Percentiles rank a stretch among this genome's conserved stretches.
Evolutionary conservation across 164 flowering plant species (phyloP).

Genomic region (Cinnamomum chago): DNA sequence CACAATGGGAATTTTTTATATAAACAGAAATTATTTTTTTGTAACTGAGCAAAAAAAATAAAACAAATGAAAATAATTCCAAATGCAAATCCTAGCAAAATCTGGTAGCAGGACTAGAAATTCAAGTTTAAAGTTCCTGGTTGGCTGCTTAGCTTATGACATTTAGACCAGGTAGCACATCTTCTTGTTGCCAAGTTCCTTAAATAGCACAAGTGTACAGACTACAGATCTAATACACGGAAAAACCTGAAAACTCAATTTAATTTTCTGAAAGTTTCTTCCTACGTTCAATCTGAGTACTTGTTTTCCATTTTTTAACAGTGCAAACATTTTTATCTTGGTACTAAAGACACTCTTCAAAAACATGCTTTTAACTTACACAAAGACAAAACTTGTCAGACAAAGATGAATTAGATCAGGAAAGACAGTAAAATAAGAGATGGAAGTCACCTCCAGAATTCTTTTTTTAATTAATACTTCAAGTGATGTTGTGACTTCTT

Average conservation of each 20-base stretch:
- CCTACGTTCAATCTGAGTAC: no score
- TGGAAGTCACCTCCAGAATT: conserved; percentile 74
- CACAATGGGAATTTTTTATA: neutral
- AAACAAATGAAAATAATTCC: neutral
- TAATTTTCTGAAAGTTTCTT: no score
- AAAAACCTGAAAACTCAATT: neutral
- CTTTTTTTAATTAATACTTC: conserved; percentile 77
- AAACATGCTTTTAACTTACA: neutral
- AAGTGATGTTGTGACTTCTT: conserved; percentile 72
- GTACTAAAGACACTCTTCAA: no score
- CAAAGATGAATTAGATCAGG: neutral
- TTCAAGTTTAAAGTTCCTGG: no score
- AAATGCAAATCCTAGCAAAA: neutral
- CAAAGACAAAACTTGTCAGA: neutral
- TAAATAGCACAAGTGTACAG: neutral
- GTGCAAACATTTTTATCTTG: no score
- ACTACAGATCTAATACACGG: neutral
- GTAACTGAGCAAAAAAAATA: neutral
- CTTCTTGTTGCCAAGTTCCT: neutral
- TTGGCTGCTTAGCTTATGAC: neutral
- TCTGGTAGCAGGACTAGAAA: neutral
- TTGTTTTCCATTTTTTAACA: no score
- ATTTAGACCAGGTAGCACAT: neutral
- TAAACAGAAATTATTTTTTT: neutral
- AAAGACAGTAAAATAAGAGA: neutral